Evolutionary conservation across 192 early-diverging fungal species (phyloP).

Genomic region (Backusella morwellensis): DNA sequence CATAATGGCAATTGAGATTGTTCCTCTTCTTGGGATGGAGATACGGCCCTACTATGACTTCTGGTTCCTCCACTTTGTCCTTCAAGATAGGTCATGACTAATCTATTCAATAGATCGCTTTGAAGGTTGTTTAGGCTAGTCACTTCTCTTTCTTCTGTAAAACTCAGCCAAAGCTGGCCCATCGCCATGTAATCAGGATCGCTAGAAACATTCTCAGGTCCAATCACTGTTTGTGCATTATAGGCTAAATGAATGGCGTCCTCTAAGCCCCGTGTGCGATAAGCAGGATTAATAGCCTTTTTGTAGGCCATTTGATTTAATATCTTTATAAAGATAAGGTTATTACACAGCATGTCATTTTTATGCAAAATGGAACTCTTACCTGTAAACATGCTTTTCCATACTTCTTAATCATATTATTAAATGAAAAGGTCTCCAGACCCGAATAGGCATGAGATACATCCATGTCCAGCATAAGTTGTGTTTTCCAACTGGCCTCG

Average conservation of each 20-base stretch:
- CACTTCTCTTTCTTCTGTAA: conserved; percentile 12
- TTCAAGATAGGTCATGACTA: conserved; percentile 36
- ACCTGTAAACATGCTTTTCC: conserved; percentile 26
- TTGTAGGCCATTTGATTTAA: conserved; percentile 20
- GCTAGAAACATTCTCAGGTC: conserved; percentile 17
- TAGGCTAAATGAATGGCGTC: conserved; percentile 31
- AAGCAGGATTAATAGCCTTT: conserved; percentile 16
- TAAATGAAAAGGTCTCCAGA: conserved; percentile 9
- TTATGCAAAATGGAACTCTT: background rate
- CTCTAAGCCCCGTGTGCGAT: conserved; percentile 28
- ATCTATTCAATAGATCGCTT: conserved; percentile 24
- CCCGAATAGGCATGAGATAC: background rate
- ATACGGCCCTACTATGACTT: background rate
- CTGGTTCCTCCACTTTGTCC: conserved; percentile 14
- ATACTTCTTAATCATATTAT: background rate
- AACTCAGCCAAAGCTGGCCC: conserved; percentile 23
- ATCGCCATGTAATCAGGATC: conserved; percentile 14
- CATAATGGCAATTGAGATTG: conserved; percentile 4
- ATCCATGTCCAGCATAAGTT: background rate
- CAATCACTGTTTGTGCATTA: conserved; percentile 24
- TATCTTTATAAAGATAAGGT: background rate
- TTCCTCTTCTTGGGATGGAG: background rate
- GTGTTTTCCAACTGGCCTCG: conserved; percentile 25
- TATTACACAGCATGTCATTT: background rate
- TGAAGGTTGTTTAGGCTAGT: conserved; percentile 15